Base-by-base conservation (phyloP, 2,329 filamentous ascomycete genomes). In the Cytospora chrysosperma region DNA sequence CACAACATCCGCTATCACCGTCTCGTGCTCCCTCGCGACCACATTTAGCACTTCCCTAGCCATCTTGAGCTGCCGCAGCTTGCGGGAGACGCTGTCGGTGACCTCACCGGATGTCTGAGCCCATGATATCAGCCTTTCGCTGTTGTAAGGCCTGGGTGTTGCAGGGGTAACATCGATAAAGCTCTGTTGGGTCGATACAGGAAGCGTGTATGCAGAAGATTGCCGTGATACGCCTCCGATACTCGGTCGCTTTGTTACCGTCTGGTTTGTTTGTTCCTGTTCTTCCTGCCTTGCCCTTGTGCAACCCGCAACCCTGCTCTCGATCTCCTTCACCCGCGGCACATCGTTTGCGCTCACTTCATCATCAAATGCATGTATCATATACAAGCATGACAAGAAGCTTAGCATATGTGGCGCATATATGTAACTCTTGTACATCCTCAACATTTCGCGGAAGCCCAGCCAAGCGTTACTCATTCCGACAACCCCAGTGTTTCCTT, bases 51-150 rank as follows among this genome's bases (percentile, higher is more conserved):
- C 59, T n/a, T 53, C 47, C 28, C 64, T 65, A 1, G 68, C 56
- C 43, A 69, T 63, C 21, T 67, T 66, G 40, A 69, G 68, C 52
- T 70, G 70, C n/a, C 70, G 65, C 34, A 69, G 61, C 56, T 70
- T 69, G 53, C 68, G 67, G 12, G 69, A 65, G 54, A 69, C 63
- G 56, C 69, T 68, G 55, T 67, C 70, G 10, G 69, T 54, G 6
- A 71, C 66, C 43, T 68, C 64, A 54, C 68, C 69, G 17, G 70
- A 65, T 54, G 64, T 64, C 34, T 67, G 67, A 15, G 69, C 67
- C 30, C 65, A 68, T 12, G 62, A 50, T 3, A 67, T 65, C 17
- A 72, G 60, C 19, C 58, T 64, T 19, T 67, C 63, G 51, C 37
- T 56, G 60, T 43, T 59, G 30, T 37, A 40, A 13, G 59, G 59